phyloP scores from a whole-genome alignment of 75 land plant genomes.

The Cunninghamia lanceolata region DNA sequence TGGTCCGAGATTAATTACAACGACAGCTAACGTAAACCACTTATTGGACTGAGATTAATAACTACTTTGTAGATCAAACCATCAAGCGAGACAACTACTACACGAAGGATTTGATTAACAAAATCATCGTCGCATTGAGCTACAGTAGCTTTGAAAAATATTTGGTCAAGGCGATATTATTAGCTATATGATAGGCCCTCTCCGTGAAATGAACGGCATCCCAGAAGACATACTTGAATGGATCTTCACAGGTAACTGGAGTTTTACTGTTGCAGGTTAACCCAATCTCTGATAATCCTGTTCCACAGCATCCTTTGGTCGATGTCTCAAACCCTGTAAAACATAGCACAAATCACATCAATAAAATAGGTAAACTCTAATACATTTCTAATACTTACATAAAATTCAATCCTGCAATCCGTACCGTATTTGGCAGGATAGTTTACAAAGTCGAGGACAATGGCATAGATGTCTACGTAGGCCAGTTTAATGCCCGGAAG shows the following conservation, averaged over 20 bases:
- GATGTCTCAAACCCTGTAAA: constrained; percentile 51
- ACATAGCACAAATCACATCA: background rate
- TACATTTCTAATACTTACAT: background rate
- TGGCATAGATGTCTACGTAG: constrained; percentile 37
- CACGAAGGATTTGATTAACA: no score
- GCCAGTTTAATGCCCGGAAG: constrained; percentile 12
- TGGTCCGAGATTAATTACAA: no score
- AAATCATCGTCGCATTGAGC: no score
- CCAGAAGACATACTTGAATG: constrained; percentile 65
- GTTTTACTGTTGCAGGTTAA: constrained; percentile 35
- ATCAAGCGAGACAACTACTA: no score
- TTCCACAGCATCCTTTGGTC: constrained; percentile 67
- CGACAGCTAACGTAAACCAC: no score
- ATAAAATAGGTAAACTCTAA: background rate
- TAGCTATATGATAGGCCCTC: constrained; percentile 26
- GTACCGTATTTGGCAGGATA: constrained; percentile 48
- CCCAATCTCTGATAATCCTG: constrained; percentile 47
- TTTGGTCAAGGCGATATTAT: background rate
- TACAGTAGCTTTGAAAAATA: background rate
- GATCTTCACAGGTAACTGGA: constrained; percentile 32
- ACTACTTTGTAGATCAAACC: no score
- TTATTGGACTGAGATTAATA: no score
- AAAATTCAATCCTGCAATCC: background rate
- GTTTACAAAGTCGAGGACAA: constrained; percentile 32
- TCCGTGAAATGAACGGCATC: constrained; percentile 70